Percentiles rank a stretch among this genome's conserved stretches.
Conservation (phyloP, 768 basidiomycete species). For the Pisolithus orientalis region DNA sequence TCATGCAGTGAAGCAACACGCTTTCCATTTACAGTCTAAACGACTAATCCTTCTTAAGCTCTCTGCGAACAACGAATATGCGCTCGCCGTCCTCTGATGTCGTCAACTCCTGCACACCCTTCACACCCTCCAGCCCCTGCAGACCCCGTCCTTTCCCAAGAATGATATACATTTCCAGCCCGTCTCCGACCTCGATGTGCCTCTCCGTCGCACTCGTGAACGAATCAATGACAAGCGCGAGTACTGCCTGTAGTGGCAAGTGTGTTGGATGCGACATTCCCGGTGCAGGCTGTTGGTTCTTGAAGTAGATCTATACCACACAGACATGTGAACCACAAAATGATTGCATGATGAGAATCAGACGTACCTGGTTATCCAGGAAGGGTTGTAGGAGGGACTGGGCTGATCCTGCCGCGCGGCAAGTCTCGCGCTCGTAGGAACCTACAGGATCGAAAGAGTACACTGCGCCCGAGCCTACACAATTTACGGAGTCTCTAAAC, state of each 20-base stretch:
- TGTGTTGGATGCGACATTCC: conserved; percentile 73
- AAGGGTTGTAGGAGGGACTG: conserved; percentile 93
- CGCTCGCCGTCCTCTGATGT: conserved; percentile 60
- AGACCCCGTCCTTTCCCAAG: conserved; percentile 61
- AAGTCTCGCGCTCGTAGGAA: conserved; percentile 94
- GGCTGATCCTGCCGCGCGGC: conserved; percentile 95
- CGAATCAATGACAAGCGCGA: conserved; percentile 88
- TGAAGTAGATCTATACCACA: conserved; percentile 82
- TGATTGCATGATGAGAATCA: conserved; percentile 36
- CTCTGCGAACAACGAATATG: conserved; percentile 67
- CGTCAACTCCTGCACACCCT: conserved; percentile 60
- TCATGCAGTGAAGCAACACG: no score
- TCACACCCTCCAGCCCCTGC: conserved; percentile 50
- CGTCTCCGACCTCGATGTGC: conserved; percentile 98
- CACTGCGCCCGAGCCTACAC: conserved; percentile 84
- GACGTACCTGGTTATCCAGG: conserved; percentile 92
- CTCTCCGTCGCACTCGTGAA: conserved; percentile 97
- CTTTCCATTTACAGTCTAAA: no score
- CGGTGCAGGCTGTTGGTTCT: conserved; percentile 79
- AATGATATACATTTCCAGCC: conserved; percentile 86
- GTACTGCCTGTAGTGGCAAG: conserved; percentile 72
- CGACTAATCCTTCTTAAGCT: conserved; percentile 75
- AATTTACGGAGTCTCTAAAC: not conserved
- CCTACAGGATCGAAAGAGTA: conserved; percentile 99
- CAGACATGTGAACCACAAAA: conserved; percentile 16